These are phyloP conservation scores for Malassezia nana DNA, from an alignment of 1,284 basidiomycete genomes.

Conservation along the genomic window DNA sequence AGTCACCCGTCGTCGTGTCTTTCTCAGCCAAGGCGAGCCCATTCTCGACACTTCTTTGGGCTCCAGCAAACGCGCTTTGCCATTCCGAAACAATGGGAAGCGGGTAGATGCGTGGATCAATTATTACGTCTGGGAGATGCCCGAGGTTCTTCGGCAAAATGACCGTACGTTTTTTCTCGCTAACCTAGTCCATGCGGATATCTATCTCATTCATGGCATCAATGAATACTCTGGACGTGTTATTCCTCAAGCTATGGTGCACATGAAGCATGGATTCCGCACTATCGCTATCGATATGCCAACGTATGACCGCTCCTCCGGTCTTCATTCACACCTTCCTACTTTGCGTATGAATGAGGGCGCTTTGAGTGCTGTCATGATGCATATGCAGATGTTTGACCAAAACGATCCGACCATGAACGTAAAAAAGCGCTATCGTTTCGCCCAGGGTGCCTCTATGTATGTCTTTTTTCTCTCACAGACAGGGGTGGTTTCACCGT, in stretches of 20 bases:
- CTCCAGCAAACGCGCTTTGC: conserved; percentile 10
- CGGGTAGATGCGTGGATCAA: conserved; percentile 24
- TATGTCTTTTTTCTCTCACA: conserved; percentile 10
- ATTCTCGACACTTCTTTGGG: conserved; percentile 22
- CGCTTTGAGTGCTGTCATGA: conserved; percentile 51
- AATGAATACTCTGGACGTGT: conserved; percentile 33
- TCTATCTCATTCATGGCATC: conserved; percentile 41
- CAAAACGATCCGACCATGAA: conserved; percentile 18
- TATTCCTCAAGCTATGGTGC: conserved; percentile 49
- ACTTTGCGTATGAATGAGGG: conserved; percentile 50
- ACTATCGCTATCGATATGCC: conserved; percentile 53
- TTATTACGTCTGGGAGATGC: conserved; percentile 39
- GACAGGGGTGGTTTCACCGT: conserved; percentile 50
- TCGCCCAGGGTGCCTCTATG: conserved; percentile 49
- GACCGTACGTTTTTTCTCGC: conserved; percentile 3
- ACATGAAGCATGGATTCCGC: conserved; percentile 52
- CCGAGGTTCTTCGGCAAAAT: conserved; percentile 20
- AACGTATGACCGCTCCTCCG: conserved; percentile 49
- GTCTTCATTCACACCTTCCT: conserved; percentile 51
- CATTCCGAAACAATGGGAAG: conserved; percentile 7
- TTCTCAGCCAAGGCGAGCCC: conserved; percentile 20
- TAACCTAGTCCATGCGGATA: conserved; percentile 24
- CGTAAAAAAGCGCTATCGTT: conserved; percentile 32
- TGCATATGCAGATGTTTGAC: conserved; percentile 47
- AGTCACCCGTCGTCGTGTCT: conserved; percentile 27